Evolutionary conservation across 1,284 basidiomycete species (phyloP).

Genomic region (Austroboletus novae-zelandiae): DNA sequence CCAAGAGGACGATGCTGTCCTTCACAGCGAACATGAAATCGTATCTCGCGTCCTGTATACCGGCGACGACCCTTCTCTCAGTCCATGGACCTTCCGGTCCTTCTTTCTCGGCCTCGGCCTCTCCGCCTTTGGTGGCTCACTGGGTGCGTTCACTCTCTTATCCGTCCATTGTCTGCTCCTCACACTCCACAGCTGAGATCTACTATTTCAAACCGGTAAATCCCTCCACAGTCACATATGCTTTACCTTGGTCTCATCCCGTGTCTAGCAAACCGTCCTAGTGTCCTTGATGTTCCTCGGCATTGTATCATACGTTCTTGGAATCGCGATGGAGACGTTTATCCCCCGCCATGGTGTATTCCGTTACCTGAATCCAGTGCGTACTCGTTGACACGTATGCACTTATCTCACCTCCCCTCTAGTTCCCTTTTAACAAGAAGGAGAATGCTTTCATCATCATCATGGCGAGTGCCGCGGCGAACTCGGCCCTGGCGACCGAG

Average conservation of each 20-base stretch:
- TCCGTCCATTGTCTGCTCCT: not conserved
- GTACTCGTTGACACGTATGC: slow-evolving; percentile 14
- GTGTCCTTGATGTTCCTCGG: slow-evolving; percentile 55
- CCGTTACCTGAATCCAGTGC: slow-evolving; percentile 56
- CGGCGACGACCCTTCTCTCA: slow-evolving; percentile 54
- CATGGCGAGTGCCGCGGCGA: slow-evolving; percentile 65
- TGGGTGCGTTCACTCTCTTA: slow-evolving; percentile 26
- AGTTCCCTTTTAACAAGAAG: slow-evolving; percentile 45
- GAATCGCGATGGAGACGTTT: slow-evolving; percentile 40
- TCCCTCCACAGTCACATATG: too few relatives aligned
- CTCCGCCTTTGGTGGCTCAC: slow-evolving; percentile 57
- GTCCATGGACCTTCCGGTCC: slow-evolving; percentile 56
- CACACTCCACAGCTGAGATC: slow-evolving; percentile 40
- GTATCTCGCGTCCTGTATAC: slow-evolving; percentile 51
- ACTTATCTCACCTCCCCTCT: slow-evolving; percentile 7
- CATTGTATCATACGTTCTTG: slow-evolving; percentile 40
- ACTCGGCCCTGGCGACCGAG: slow-evolving; percentile 63
- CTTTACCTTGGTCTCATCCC: not conserved
- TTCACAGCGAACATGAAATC: slow-evolving; percentile 46
- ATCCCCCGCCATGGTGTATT: slow-evolving; percentile 49
- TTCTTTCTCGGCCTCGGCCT: slow-evolving; percentile 59
- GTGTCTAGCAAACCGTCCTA: slow-evolving; percentile 42
- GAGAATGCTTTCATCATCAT: slow-evolving; percentile 66
- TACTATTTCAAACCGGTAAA: slow-evolving; percentile 60
- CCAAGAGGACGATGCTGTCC: slow-evolving; percentile 28